Evolutionary conservation across 768 basidiomycete genomes (phyloP), one percentile per base, ranked within the genome.

Genomic region (Rhodosporidiobolus sp.): DNA sequence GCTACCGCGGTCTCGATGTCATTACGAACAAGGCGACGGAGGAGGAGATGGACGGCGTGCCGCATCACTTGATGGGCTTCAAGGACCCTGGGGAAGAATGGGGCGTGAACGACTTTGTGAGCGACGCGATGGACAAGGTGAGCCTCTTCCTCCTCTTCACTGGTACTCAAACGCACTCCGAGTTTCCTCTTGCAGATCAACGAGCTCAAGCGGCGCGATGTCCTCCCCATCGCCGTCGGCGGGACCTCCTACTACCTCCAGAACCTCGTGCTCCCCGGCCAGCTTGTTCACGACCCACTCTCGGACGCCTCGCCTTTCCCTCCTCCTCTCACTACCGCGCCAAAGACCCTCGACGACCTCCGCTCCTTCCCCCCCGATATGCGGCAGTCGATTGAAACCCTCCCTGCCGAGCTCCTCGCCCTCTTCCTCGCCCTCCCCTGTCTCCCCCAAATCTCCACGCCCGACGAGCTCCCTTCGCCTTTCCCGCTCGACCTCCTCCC

Each of bases 231-330:
- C 67, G 84, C 95, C 12, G 94, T 95, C 57, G 96, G 96, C 5
- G 96, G 96, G 10, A 98, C 96, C 4, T 88, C 92, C 7, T 99
- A 99, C 80, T 99, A 94, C 89, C 90, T 95, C 34, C 95, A 99
- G 78, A 92, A 99, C 79, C 87, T 96, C 50, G 83, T 98, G 20
- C 97, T 98, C 78, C 91, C 94, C 0, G 87, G 89, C 78, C 86
- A 90, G 32, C 83, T 94, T 48, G 82, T 81, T 12, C 79, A 76
- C 9, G 72, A 71, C 32, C 32, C 32, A 5, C 35, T 54, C 17
- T 22, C 34, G 20, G 57, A 6, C 26, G 11, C 16, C 20, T n/a
- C 48, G 64, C 30, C 55, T 24, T 55, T 63, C 54, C 20, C 35
- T 46, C 28, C 35, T 57, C 54, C 59, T 55, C 45, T 9, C 57